Evolutionary conservation across 2,329 filamentous ascomycete species (phyloP), one percentile per base, ranked within the genome.

Genomic region (Fusarium paranaense): DNA sequence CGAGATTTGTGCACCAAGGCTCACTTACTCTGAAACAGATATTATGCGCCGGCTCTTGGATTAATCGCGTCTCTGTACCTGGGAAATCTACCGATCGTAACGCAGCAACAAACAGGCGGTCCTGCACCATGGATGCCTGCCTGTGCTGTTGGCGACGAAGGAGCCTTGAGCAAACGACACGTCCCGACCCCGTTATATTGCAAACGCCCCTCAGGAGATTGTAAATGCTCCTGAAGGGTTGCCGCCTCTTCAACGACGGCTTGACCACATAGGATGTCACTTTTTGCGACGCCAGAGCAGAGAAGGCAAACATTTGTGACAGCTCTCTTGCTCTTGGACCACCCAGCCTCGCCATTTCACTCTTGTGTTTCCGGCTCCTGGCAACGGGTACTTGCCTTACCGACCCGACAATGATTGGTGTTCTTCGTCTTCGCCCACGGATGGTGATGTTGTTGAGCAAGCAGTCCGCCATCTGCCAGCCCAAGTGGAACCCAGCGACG

Each of bases 381-480:
- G 40, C 33, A 35, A 62, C 71, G 71, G 72, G 65, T 74, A 64
- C 72, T 60, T 70, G 40, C 71, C 57, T 72, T 57, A 40, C 30
- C 66, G 47, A 56, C 35, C 61, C 61, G 40, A 42, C 68, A 72
- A 68, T 35, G 32, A 59, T 68, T 56, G 57, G 56, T 45, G 37
- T 47, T 47, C 32, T 57, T 62, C n/a, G n/a, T 38, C 42, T 70
- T 30, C 66, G 5, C 14, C 32, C 37, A 30, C 37, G 65, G 56
- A 52, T 25, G 27, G 11, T 58, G n/a, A 32, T 47, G 45, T 47
- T 42, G 62, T 66, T 62, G 25, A 22, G 35, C 20, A 69, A 62
- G 58, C 40, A 69, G 25, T 32, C 50, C 47, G 56, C 45, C 56
- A 50, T 37, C 20, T n/a, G 10, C 59, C 22, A 61, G 54, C 22